These are phyloP conservation scores for Striga asiatica DNA, from an alignment of 257 asterid genomes.

Conservation along the genomic window DNA sequence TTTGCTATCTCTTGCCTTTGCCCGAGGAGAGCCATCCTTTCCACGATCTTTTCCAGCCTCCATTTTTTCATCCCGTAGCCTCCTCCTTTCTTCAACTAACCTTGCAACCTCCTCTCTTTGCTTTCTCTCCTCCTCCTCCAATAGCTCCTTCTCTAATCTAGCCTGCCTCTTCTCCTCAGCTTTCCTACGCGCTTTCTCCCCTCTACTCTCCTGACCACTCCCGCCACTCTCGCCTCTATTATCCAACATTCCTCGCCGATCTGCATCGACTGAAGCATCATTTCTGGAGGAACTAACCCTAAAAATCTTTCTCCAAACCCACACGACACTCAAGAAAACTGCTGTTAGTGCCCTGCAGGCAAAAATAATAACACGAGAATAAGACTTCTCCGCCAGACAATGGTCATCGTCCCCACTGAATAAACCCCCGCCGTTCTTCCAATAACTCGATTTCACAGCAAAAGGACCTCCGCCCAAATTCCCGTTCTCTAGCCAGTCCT, in stretches of 20 bases:
- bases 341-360: slow-evolving; percentile 48
- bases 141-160: slow-evolving; percentile 79
- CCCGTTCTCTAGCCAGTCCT: slow-evolving; percentile 83
- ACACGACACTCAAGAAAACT: slow-evolving; percentile 38
- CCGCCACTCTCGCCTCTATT: slow-evolving; percentile 44
- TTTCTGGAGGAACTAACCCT: slow-evolving; percentile 49
- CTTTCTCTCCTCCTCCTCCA: slow-evolving; percentile 97
- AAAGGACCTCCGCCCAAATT: slow-evolving; percentile 58
- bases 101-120: slow-evolving; percentile 95
- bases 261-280: slow-evolving; percentile 38
- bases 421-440: slow-evolving; percentile 50
- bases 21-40: slow-evolving; percentile 42
- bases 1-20: slow-evolving; percentile 34
- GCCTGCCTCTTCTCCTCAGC: slow-evolving; percentile 99
- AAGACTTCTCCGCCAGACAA: slow-evolving; percentile 70
- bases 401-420: slow-evolving; percentile 45
- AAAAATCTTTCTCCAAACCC: slow-evolving; percentile 87
- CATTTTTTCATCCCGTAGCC: slow-evolving; percentile 62
- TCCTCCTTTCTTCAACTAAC: slow-evolving; percentile 90
- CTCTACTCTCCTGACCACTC: slow-evolving; percentile 71
- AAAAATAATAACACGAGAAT: slow-evolving; percentile 50
- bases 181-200: slow-evolving; percentile 93
- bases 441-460: slow-evolving; percentile 49
- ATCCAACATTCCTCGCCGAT: slow-evolving; percentile 33
- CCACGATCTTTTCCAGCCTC: slow-evolving; percentile 72